Evolutionary conservation across 768 basidiomycete genomes (phyloP).

Genomic region (Boletus patriciae): DNA sequence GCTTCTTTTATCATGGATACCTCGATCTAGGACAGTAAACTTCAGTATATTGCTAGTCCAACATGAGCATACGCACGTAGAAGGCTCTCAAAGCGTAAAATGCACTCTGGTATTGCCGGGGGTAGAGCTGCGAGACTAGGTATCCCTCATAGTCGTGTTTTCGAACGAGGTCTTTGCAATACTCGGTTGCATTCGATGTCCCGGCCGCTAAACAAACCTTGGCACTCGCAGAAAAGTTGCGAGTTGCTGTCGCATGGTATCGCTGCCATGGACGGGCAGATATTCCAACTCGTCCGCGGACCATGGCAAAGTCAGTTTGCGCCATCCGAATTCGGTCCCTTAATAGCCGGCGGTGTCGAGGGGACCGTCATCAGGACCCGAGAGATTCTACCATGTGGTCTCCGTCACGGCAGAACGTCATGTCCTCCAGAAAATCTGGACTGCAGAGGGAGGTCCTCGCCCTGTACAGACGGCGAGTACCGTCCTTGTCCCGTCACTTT

Average conservation of each 20-base stretch:
- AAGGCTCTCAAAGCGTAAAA: constrained; percentile 84
- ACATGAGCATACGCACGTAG: constrained; percentile 53
- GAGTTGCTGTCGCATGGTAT: neutral
- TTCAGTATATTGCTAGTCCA: constrained; percentile 5
- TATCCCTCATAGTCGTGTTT: constrained; percentile 84
- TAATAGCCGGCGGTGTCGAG: constrained; percentile 24
- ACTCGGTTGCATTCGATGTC: constrained; percentile 47
- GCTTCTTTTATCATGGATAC: constrained; percentile 74
- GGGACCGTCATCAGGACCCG: constrained; percentile 14
- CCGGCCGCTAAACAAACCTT: constrained; percentile 16
- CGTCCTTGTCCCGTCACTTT: neutral
- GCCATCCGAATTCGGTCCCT: constrained; percentile 4
- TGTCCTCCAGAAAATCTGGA: constrained; percentile 43
- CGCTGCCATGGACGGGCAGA: constrained; percentile 12
- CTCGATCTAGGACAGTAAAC: constrained; percentile 54
- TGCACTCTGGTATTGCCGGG: constrained; percentile 58
- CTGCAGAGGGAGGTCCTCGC: constrained; percentile 53
- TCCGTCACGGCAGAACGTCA: constrained; percentile 2
- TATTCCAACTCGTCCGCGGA: constrained; percentile 11
- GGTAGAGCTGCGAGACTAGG: constrained; percentile 69
- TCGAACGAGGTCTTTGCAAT: constrained; percentile 70
- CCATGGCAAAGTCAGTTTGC: constrained; percentile 15
- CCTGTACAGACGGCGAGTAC: constrained; percentile 54
- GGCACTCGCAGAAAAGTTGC: constrained; percentile 14
- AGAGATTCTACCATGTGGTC: neutral